Base-by-base conservation (phyloP, 1,284 basidiomycete species). In the Ceratobasidium sp. region DNA sequence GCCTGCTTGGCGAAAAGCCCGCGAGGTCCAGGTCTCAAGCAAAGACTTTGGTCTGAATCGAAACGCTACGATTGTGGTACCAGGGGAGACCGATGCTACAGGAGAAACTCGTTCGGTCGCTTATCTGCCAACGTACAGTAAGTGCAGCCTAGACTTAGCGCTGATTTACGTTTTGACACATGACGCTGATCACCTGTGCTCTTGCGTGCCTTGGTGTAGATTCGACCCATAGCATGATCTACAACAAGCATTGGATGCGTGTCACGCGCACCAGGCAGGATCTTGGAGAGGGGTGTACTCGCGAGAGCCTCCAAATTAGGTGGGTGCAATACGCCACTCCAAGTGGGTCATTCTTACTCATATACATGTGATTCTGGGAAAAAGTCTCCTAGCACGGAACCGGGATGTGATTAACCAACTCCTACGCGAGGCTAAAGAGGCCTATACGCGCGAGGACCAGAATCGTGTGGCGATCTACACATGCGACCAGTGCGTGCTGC, bases 341-440 rank as follows among this genome's bases (percentile, higher is more conserved):
- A 10, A 2, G 44, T 15, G 23, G 39, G 18, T 23, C 28, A n/a
- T 55, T 23, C 67, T 69, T 55, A 53, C 49, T n/a, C 67, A 49
- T 69, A 28, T 10, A 13, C 28, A 7, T 23, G 53, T 28, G 13
- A n/a, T 33, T 33, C 33, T 33, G 33, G 33, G 33, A 33, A 33
- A 73, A 81, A 95, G 94, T 79, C 93, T 95, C 76, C 91, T 95
- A 60, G 94, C 94, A 26, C 91, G 94, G 63, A 95, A 90, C 84
- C 94, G 95, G 64, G 79, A 81, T 0, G 79, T 90, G 40, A 85
- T 93, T 13, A 87, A 89, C 53, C 81, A 86, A 2, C 85, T 93
- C 2, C 84, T 93, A 0, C 82, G 87, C 3, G 90, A 92, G 51
- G 91, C 92, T 1, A 91, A 89, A 84, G 86, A 85, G 58, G 83